phyloP scores from a whole-genome alignment of 163 green algal species.

The Chloroidium sp. region DNA sequence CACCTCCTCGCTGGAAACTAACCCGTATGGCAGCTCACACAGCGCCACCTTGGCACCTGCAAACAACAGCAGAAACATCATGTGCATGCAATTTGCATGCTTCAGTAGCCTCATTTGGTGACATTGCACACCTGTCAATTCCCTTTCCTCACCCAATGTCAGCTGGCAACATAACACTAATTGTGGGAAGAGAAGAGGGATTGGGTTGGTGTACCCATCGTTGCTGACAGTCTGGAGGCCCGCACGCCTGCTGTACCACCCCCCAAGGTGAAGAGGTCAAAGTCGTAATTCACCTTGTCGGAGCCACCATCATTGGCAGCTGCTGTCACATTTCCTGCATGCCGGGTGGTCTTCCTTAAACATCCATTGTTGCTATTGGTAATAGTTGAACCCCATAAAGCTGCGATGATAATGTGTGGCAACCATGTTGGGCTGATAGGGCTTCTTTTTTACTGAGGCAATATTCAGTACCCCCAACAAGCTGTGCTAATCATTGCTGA shows the following conservation, averaged over 20 bases:
- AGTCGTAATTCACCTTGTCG: slow-evolving; percentile 7
- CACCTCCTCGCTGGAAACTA: slow-evolving; percentile 61
- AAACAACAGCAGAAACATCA: background rate
- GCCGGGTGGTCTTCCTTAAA: too few relatives aligned
- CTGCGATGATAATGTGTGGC: too few relatives aligned
- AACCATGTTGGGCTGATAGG: too few relatives aligned
- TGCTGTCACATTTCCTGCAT: too few relatives aligned
- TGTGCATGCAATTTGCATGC: background rate
- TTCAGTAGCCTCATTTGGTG: background rate
- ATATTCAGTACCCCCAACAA: too few relatives aligned
- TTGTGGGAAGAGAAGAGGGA: too few relatives aligned
- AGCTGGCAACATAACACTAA: background rate
- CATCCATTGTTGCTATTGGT: too few relatives aligned
- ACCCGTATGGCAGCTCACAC: slow-evolving; percentile 84
- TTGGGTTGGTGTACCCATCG: background rate
- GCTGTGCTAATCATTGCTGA: too few relatives aligned
- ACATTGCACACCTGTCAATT: background rate
- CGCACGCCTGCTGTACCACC: slow-evolving; percentile 13
- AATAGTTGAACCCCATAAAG: too few relatives aligned
- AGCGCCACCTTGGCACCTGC: slow-evolving; percentile 69
- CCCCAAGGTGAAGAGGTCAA: slow-evolving; percentile 20
- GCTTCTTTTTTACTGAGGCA: too few relatives aligned
- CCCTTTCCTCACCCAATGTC: background rate
- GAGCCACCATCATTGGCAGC: too few relatives aligned
- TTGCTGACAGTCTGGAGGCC: slow-evolving; percentile 11